Percentiles rank a stretch among this genome's conserved stretches.
Evolutionary conservation across 2,329 filamentous ascomycete genomes (phyloP).

Genomic region (Whalleya microplaca): DNA sequence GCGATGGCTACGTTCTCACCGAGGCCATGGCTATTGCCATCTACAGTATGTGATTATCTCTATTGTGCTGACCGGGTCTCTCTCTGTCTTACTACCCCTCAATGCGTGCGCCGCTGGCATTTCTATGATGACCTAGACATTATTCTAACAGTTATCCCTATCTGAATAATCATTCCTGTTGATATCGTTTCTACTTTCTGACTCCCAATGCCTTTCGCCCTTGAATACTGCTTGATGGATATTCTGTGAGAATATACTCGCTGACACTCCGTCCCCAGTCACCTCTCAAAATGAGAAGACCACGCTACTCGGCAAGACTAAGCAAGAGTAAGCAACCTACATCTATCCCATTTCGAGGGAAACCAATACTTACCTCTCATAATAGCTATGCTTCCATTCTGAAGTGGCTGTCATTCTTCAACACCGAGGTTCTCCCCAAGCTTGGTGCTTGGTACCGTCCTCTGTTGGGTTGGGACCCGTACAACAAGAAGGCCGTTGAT

Average conservation of each 20-base stretch:
- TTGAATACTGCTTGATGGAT: constrained; percentile 13
- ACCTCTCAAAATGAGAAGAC: constrained; percentile 99
- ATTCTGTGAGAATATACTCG: constrained; percentile 36
- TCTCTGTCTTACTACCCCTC: constrained; percentile 19
- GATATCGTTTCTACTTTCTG: constrained; percentile 86
- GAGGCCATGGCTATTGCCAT: constrained; percentile 95
- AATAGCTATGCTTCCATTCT: constrained; percentile 91
- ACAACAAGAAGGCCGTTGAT: constrained; percentile 98
- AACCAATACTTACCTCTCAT: constrained; percentile 29
- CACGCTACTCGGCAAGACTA: constrained; percentile 98
- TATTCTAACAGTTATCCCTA: constrained; percentile 96
- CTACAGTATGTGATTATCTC: constrained; percentile 80
- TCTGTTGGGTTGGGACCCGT: constrained; percentile 77
- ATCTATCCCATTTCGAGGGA: neutral
- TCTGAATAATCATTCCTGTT: constrained; percentile 92
- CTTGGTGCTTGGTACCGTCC: constrained; percentile 85
- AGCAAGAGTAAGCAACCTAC: constrained; percentile 79
- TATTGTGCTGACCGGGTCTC: constrained; percentile 17
- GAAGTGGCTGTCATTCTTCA: constrained; percentile 97
- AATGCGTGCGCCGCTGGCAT: constrained; percentile 21
- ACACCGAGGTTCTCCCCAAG: constrained; percentile 77
- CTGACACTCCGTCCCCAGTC: constrained; percentile 59
- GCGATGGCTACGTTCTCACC: constrained; percentile 86
- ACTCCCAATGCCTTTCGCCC: constrained; percentile 46
- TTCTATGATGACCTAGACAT: constrained; percentile 73